Percentiles rank a stretch among this genome's conserved stretches.
These are phyloP conservation scores for Alternaria brassicicola DNA, from an alignment of 2,329 filamentous ascomycete species.

Conservation along the genomic window DNA sequence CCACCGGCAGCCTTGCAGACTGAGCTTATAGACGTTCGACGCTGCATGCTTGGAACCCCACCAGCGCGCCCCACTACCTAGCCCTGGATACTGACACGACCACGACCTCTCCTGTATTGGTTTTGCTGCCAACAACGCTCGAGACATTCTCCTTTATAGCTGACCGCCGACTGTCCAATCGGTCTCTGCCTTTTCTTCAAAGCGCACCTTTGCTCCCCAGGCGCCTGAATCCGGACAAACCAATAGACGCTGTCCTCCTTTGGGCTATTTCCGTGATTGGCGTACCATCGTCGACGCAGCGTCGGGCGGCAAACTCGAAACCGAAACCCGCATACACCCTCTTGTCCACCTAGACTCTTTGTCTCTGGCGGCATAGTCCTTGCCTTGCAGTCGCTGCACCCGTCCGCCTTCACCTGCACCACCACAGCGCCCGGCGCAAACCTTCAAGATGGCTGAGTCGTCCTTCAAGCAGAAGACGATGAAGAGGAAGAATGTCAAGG, in stretches of 20 bases:
- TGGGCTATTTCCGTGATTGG: slow-evolving; percentile 45
- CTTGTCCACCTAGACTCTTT: slow-evolving; percentile 15
- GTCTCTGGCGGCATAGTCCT: slow-evolving; percentile 8
- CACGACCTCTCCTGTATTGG: slow-evolving; percentile 29
- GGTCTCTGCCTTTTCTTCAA: slow-evolving; percentile 24
- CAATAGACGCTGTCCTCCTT: slow-evolving; percentile 50
- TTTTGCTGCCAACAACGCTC: slow-evolving; percentile 23
- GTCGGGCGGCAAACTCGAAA: slow-evolving; percentile 47
- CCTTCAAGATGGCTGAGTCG: slow-evolving; percentile 59
- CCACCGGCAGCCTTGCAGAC: slow-evolving; percentile 22
- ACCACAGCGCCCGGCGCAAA: slow-evolving; percentile 25
- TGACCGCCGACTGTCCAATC: slow-evolving; percentile 23
- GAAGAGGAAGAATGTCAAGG: slow-evolving; percentile 99
- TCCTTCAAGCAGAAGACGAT: slow-evolving; percentile 74
- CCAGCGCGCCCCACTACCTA: slow-evolving; percentile 34
- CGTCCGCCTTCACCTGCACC: slow-evolving; percentile 7
- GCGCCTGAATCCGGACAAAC: slow-evolving; percentile 41
- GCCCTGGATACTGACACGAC: slow-evolving; percentile 23
- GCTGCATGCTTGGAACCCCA: slow-evolving; percentile 27
- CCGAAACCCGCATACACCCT: slow-evolving; percentile 23
- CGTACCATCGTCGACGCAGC: slow-evolving; percentile 42
- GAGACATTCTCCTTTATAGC: slow-evolving; percentile 24
- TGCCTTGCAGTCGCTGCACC: slow-evolving; percentile 7
- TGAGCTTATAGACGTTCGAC: slow-evolving; percentile 18
- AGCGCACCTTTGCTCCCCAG: slow-evolving; percentile 22